These are phyloP conservation scores for Scedosporium dehoogii DNA, from an alignment of 2,329 filamentous ascomycete species.

Conservation along the genomic window DNA sequence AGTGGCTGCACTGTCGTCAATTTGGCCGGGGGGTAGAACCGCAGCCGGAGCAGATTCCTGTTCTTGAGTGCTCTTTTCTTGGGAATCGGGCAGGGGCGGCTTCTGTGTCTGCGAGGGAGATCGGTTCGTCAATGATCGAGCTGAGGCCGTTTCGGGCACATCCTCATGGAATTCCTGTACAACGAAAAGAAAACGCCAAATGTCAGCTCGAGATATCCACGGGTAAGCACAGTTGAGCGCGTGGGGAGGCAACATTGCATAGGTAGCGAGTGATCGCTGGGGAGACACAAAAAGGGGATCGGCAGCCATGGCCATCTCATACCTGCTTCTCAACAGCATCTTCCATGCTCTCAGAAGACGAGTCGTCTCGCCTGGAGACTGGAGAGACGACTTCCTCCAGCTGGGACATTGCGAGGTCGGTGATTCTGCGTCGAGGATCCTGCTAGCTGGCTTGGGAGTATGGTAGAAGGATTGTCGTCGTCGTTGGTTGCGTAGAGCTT, in stretches of 20 bases:
- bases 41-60: conserved; percentile 2
- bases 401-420: conserved; percentile 22
- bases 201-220: not conserved
- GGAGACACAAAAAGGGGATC: not conserved
- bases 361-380: conserved; percentile 6
- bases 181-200: not conserved
- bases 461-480: not conserved
- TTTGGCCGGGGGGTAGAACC: conserved; percentile 8
- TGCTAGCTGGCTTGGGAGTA: too few species aligned
- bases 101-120: conserved; percentile 18
- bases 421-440: too few species aligned
- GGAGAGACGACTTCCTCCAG: conserved; percentile 19
- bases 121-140: conserved; percentile 53
- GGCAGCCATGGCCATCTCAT: not conserved
- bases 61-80: not conserved
- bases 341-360: conserved; percentile 4
- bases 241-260: not conserved
- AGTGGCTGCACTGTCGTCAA: conserved; percentile 8
- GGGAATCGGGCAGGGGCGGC: not conserved
- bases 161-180: conserved; percentile 72
- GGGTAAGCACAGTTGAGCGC: not conserved
- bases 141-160: conserved; percentile 56
- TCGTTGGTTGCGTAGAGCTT: not conserved
- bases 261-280: not conserved
- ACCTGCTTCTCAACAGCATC: conserved; percentile 20